Evolutionary conservation across 1,284 basidiomycete species (phyloP), one percentile per base, ranked within the genome.

Genomic region (Naganishia sp.): DNA sequence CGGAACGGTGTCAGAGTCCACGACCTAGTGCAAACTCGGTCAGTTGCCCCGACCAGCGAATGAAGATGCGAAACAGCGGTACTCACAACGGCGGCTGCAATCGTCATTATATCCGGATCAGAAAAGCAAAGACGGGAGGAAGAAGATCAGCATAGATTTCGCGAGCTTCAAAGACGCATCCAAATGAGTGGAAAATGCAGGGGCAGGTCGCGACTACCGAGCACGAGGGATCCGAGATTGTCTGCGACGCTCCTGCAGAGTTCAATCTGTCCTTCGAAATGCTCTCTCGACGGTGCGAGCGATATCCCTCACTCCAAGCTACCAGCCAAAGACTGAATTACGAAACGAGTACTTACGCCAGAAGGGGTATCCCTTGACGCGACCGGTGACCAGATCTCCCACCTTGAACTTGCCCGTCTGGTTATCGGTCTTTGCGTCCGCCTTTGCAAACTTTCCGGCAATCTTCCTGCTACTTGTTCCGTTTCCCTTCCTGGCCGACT

Each of bases 281-380:
- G n/a, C 45, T 23, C 18, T n/a, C n/a, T 18, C 18, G 45, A 18
- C 4, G 2, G 28, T 1, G 36, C 10, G 13, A 13, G 36, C 13
- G 36, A 39, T 13, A 2, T 11, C 4, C 4, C 28, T 31, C 18
- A n/a, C 18, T 16, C 25, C 16, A n/a, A 28, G 31, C 28, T 25
- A 6, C 33, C 28, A 15, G 3, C 21, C 25, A 43, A 18, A 9
- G 15, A n/a, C 21, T 13, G 39, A 13, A 56, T 18, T 2, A 25
- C 49, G 23, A 48, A 56, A 33, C n/a, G 49, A 53, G 15, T 1
- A 77, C 79, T 79, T 72, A 80, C 79, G 79, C 94, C 94, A 98
- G 36, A 90, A 85, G 15, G 95, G 92, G 82, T 85, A 98, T 16
- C 95, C 94, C 81, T 90, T 90, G 75, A 99, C 83, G 82, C 96